Percentiles rank a stretch among this genome's conserved stretches.
These are phyloP conservation scores for Xylaria multiplex DNA, from an alignment of 2,329 filamentous ascomycete genomes.

Conservation along the genomic window DNA sequence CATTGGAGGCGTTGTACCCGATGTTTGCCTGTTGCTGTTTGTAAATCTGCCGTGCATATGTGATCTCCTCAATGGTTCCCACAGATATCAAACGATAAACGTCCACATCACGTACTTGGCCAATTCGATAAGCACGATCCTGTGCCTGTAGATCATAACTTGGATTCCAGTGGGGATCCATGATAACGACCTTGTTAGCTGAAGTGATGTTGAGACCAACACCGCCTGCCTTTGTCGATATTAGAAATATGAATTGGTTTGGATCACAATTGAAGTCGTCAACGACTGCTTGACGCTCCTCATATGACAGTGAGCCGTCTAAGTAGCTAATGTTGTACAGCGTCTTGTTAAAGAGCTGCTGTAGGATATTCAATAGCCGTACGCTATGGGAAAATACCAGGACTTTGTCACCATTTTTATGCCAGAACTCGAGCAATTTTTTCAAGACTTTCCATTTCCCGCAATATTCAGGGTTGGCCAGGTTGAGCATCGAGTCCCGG, in stretches of 20 bases:
- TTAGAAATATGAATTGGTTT: constrained; percentile 91
- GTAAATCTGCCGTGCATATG: constrained; percentile 97
- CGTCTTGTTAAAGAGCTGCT: constrained; percentile 86
- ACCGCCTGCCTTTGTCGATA: constrained; percentile 92
- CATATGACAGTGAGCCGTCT: constrained; percentile 84
- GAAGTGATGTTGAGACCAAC: constrained; percentile 96
- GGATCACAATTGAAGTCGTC: constrained; percentile 92
- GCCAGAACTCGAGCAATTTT: constrained; percentile 89
- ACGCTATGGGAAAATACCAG: constrained; percentile 95
- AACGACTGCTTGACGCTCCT: constrained; percentile 83
- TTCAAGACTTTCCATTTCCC: constrained; percentile 96
- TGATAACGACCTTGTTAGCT: constrained; percentile 96
- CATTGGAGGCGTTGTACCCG: constrained; percentile 90
- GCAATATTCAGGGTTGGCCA: constrained; percentile 89
- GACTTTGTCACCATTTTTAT: constrained; percentile 90
- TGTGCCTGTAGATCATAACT: constrained; percentile 94
- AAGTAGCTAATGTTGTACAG: constrained; percentile 92
- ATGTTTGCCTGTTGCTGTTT: constrained; percentile 99
- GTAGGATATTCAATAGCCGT: constrained; percentile 82
- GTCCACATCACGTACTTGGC: constrained; percentile 91
- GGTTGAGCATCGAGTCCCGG: constrained; percentile 80
- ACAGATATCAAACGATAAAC: constrained; percentile 91
- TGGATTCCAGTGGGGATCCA: constrained; percentile 98
- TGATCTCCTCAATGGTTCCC: constrained; percentile 95
- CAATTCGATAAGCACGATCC: constrained; percentile 94